Conservation (phyloP, 352 stramenopile genomes). For the Phytopythium litorale region DNA sequence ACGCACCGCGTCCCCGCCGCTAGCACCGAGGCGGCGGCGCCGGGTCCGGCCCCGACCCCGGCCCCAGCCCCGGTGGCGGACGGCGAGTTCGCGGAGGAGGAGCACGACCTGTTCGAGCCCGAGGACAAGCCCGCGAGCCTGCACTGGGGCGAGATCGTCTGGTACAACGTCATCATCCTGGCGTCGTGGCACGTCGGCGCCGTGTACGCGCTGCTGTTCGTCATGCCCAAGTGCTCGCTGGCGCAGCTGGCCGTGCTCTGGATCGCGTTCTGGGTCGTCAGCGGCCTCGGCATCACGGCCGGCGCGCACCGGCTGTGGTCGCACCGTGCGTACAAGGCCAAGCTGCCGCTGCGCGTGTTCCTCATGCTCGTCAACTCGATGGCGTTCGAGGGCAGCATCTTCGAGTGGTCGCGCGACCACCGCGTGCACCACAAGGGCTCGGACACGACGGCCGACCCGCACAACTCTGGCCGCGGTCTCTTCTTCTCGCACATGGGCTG, state of each 20-base stretch:
- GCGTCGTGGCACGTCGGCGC: constrained; percentile 65
- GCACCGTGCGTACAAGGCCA: constrained; percentile 95
- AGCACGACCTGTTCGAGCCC: constrained; percentile 26
- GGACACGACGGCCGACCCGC: constrained; percentile 92
- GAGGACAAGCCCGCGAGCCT: constrained; percentile 37
- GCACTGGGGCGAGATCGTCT: constrained; percentile 74
- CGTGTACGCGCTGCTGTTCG: constrained; percentile 63
- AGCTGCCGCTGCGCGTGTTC: constrained; percentile 87
- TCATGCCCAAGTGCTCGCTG: constrained; percentile 45
- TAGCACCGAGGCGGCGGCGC: neutral
- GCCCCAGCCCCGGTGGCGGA: neutral
- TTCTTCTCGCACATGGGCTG: constrained; percentile 99
- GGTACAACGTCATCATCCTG: constrained; percentile 81
- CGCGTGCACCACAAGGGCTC: constrained; percentile 99
- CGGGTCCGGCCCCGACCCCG: neutral
- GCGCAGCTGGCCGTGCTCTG: constrained; percentile 58
- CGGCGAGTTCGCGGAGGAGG: constrained; percentile 35
- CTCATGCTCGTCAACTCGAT: constrained; percentile 99
- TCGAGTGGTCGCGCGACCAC: constrained; percentile 98
- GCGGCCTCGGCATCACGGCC: constrained; percentile 96
- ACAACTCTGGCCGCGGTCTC: constrained; percentile 97
- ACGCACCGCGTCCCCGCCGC: constrained; percentile 1
- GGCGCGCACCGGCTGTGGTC: constrained; percentile 97
- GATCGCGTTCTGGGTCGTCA: constrained; percentile 60
- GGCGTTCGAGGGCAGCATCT: constrained; percentile 96